Evolutionary conservation across 2,329 filamentous ascomycete genomes (phyloP).

Genomic region (Phaeoacremonium minimum): DNA sequence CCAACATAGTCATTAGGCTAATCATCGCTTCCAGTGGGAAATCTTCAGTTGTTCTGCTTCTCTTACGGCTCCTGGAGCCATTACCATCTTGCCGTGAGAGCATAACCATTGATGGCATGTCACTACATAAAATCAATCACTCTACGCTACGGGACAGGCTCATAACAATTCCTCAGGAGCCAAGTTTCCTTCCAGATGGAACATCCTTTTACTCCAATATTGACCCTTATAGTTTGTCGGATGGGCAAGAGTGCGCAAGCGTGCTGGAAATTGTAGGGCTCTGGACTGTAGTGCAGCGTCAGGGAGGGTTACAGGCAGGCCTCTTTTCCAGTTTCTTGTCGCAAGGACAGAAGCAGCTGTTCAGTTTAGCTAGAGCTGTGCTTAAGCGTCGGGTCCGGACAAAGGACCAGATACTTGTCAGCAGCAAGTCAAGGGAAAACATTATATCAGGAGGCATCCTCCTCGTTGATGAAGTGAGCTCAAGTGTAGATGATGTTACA

Average conservation of each 20-base stretch:
- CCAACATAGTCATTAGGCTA: too few relatives aligned
- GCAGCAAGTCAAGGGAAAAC: too few relatives aligned
- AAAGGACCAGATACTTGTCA: too few relatives aligned
- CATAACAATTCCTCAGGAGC: constrained; percentile 43
- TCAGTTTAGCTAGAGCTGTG: constrained; percentile 5
- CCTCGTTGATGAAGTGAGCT: constrained; percentile 46
- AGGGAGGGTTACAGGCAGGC: not conserved
- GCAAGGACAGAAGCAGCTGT: too few relatives aligned
- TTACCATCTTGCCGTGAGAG: constrained; percentile 13
- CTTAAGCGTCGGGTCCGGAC: constrained; percentile 5
- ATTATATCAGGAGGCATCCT: constrained; percentile 22
- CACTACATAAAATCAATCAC: constrained; percentile 26
- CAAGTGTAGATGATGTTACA: constrained; percentile 6
- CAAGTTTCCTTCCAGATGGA: constrained; percentile 38
- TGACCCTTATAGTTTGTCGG: constrained; percentile 20
- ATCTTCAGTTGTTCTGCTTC: constrained; percentile 26
- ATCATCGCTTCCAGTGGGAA: too few relatives aligned
- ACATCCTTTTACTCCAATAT: constrained; percentile 30
- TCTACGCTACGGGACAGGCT: constrained; percentile 33
- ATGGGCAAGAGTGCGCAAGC: not conserved
- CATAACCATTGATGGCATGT: constrained; percentile 33
- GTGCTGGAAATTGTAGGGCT: not conserved
- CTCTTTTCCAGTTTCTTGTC: not conserved
- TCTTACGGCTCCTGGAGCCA: constrained; percentile 29
- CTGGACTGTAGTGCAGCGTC: not conserved